phyloP scores from a whole-genome alignment of 805 yeast genomes.

The Metschnikowia lachancei region DNA sequence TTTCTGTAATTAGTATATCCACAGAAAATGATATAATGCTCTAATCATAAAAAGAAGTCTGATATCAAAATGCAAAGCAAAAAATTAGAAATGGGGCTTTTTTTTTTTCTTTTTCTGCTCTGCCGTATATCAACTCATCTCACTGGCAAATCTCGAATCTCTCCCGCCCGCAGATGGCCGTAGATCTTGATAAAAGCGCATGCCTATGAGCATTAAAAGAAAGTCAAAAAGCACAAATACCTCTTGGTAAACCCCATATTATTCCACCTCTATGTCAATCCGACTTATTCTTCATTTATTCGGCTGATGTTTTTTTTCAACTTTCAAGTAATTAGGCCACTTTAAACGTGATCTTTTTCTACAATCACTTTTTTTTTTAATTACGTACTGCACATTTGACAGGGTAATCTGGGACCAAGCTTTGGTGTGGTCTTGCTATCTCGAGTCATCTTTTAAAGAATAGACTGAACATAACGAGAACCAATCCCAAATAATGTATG shows the following conservation, averaged over 20 bases:
- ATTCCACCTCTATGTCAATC: no score
- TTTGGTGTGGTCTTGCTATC: background rate
- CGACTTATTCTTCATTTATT: no score
- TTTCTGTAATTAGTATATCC: no score
- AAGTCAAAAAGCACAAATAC: background rate
- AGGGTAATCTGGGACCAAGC: background rate
- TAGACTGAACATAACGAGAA: background rate
- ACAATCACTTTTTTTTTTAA: no score
- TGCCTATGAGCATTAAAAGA: background rate
- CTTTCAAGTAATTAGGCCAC: background rate
- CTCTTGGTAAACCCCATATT: no score
- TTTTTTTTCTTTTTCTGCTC: background rate
- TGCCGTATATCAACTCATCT: background rate
- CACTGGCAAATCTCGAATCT: background rate
- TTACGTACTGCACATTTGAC: constrained; percentile 1
- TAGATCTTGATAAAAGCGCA: background rate
- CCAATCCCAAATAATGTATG: background rate
- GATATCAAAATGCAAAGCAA: no score
- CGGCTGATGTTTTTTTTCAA: background rate
- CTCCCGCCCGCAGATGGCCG: background rate
- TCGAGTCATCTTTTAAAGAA: background rate
- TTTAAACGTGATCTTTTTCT: background rate
- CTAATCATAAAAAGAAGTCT: no score
- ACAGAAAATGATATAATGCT: no score
- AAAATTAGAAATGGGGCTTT: no score